A percentile compares a stretch with the other conserved stretches of the same genome.
Conservation (phyloP, 306 rosid genomes). For the Leucaena leucocephala region DNA sequence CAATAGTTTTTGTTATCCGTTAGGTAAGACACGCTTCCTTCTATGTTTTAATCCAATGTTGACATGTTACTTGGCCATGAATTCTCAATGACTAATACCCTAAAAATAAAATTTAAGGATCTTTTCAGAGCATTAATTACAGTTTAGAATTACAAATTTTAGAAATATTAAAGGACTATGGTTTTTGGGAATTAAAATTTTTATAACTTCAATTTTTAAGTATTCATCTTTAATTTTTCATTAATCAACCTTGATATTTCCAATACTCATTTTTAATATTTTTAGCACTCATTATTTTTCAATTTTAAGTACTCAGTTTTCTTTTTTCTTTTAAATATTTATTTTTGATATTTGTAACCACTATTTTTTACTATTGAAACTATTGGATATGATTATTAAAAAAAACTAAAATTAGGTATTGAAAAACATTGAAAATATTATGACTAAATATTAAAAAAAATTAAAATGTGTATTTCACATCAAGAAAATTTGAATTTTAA, state of each 20-base stretch:
- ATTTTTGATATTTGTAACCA: no score
- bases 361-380: no score
- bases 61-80: background rate
- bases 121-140: background rate
- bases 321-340: no score
- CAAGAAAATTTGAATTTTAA: no score
- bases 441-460: no score
- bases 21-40: constrained; percentile 44
- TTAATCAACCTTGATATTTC: background rate
- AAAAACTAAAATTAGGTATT: no score
- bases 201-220: background rate
- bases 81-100: background rate
- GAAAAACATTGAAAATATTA: no score
- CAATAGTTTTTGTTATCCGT: constrained; percentile 45
- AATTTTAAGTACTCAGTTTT: no score
- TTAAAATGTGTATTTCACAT: no score
- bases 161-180: no score
- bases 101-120: background rate
- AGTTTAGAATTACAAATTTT: background rate
- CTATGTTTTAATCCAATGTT: background rate
- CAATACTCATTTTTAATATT: background rate
- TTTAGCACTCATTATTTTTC: no score
- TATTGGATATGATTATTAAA: no score
- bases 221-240: background rate
- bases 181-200: background rate